Base-by-base conservation (phyloP, 73 alveolate species). In the Urostyla sp. region DNA sequence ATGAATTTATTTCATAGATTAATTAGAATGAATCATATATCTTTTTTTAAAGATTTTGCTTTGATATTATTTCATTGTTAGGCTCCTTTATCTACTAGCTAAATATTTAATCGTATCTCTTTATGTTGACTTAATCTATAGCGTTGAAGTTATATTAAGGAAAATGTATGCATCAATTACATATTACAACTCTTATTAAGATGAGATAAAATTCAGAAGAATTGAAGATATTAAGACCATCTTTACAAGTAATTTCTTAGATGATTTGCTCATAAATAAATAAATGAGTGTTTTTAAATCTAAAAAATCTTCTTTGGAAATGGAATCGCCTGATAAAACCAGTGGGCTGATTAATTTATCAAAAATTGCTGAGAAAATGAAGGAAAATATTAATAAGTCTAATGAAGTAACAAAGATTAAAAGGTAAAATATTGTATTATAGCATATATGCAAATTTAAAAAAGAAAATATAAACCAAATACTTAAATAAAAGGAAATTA, bases 11-110 rank as follows among this genome's bases (percentile, higher is more conserved):
- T 31, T 23, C 30, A 18, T 3, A 48, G 35, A 16, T 18, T n/a
- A 69, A 69, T 37, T 69, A 69, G 30, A 48, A 16, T 8, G 38
- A 69, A 43, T 67, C 34, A 21, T 69, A 46, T 69, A 69, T 69
- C 5, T 49, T 69, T 27, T 69, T 69, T 45, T 37, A 69, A 34
- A 45, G 83, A 48, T 69, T 69, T 31, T 69, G 83, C 55, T 69
- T 69, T 46, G 83, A 69, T 31, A 46, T 69, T 27, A 69, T 69
- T 0, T 69, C 83, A 5, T 5, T 69, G 31, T 69, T 69, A 24
- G 83, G 83, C 1, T 46, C 83, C 0, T 1, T 69, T 2, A 67
- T 69, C 36, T 69, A 69, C 37, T 37, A 48, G 30, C 54, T 69
- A 13, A 20, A 67, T 13, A 45, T 69, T 3, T 34, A 45, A 23